These are phyloP conservation scores for Penicillium sp. DNA, from an alignment of 2,329 filamentous ascomycete genomes.

Conservation along the genomic window DNA sequence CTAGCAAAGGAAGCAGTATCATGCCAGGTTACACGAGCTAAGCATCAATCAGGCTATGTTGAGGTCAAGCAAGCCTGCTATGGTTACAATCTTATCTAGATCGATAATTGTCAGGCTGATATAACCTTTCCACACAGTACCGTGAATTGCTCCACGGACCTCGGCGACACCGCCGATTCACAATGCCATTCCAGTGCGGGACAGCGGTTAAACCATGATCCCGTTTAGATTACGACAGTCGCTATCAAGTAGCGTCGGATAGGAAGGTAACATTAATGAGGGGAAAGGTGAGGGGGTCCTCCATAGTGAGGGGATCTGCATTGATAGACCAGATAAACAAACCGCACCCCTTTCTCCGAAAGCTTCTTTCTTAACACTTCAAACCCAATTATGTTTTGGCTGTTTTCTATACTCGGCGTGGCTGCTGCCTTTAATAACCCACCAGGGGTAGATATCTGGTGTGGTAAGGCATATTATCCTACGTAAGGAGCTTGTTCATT, in stretches of 20 bases:
- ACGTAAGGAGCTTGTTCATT: conserved; percentile 30
- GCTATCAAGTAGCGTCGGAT: conserved; percentile 5
- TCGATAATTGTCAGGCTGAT: too few species aligned
- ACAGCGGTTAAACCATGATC: not conserved
- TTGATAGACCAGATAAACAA: conserved; percentile 5
- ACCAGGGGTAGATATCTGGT: conserved; percentile 50
- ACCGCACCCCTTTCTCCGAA: not conserved
- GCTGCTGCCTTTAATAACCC: conserved; percentile 36
- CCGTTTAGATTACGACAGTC: conserved; percentile 1
- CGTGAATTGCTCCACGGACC: not conserved
- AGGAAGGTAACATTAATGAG: conserved; percentile 12
- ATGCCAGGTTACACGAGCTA: too few species aligned
- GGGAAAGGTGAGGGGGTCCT: conserved; percentile 6
- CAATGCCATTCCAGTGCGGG: not conserved
- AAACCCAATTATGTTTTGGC: conserved; percentile 4
- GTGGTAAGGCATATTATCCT: conserved; percentile 50
- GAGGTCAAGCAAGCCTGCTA: too few species aligned
- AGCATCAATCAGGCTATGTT: too few species aligned
- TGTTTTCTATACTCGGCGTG: conserved; percentile 4
- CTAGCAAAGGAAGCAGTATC: too few species aligned
- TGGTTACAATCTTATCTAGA: too few species aligned
- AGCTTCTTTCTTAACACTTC: not conserved
- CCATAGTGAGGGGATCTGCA: not conserved
- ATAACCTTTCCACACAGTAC: too few species aligned
- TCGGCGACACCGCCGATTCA: not conserved